These are phyloP conservation scores for Gossypium trilobum DNA, from an alignment of 441 rosid genomes.

Conservation along the genomic window DNA sequence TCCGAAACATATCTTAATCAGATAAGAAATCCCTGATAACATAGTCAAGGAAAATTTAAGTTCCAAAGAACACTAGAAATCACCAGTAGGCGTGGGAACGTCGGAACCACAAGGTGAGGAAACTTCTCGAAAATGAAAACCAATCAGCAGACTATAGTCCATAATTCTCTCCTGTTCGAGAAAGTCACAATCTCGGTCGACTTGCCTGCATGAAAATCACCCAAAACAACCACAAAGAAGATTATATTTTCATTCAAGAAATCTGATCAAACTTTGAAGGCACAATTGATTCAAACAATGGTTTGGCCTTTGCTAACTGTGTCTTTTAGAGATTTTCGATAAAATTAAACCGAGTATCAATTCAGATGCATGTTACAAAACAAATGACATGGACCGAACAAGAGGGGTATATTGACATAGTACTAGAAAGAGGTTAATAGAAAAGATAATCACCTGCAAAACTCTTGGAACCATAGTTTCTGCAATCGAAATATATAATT, in stretches of 20 bases:
- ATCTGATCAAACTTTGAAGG: neutral
- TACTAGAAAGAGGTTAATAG: neutral
- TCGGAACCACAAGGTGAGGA: slow-evolving; percentile 43
- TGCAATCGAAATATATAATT: slow-evolving; percentile 68
- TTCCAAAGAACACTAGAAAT: slow-evolving; percentile 19
- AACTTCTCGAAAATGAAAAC: slow-evolving; percentile 74
- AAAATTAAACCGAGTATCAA: neutral
- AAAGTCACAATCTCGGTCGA: slow-evolving; percentile 86
- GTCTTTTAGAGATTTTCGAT: neutral
- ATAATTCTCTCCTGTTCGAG: slow-evolving; percentile 93
- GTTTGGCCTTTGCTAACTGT: neutral
- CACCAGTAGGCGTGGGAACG: slow-evolving; percentile 52
- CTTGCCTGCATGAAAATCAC: slow-evolving; percentile 50
- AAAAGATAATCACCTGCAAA: slow-evolving; percentile 56
- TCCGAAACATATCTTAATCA: neutral
- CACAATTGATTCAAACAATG: neutral
- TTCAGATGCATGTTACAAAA: neutral
- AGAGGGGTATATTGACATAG: neutral
- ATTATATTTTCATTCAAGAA: neutral
- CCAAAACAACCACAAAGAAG: neutral
- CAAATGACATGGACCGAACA: neutral
- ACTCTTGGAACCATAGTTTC: slow-evolving; percentile 80
- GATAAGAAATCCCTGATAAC: neutral
- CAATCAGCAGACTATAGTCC: slow-evolving; percentile 90
- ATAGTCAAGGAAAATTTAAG: slow-evolving; percentile 13